Percentiles rank a stretch among this genome's conserved stretches.
Evolutionary conservation across 2,329 filamentous ascomycete species (phyloP).

Genomic region (Trichoderma simmonsii): DNA sequence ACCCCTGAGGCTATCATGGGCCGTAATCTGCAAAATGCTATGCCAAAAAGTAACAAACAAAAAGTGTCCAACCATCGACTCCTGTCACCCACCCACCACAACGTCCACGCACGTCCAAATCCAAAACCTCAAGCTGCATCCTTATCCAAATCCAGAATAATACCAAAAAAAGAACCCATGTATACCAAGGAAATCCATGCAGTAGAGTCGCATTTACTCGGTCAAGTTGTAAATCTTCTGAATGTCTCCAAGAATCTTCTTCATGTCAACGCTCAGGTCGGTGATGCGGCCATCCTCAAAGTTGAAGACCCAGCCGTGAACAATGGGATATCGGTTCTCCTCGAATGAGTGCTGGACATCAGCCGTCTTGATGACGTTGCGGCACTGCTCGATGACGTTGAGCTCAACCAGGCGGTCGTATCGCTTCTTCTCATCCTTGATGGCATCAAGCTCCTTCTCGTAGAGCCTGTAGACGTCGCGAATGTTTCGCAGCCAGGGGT

Average conservation of each 20-base stretch:
- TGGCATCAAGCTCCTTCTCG: constrained; percentile 65
- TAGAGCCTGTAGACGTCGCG: constrained; percentile 71
- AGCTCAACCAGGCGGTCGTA: constrained; percentile 75
- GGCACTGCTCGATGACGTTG: constrained; percentile 76
- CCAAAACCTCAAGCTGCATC: neutral
- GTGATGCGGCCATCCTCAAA: constrained; percentile 65
- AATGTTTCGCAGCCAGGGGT: constrained; percentile 73
- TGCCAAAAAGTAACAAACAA: neutral
- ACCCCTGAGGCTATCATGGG: neutral
- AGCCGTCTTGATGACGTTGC: constrained; percentile 75
- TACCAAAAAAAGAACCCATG: neutral
- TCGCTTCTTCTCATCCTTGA: constrained; percentile 56
- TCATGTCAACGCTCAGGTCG: constrained; percentile 61
- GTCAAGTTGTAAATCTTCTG: constrained; percentile 64
- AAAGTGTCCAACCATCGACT: neutral
- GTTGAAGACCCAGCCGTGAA: constrained; percentile 72
- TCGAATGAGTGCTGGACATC: constrained; percentile 71
- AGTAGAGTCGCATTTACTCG: constrained; percentile 27
- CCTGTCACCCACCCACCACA: neutral
- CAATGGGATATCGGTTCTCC: constrained; percentile 62
- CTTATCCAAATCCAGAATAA: neutral
- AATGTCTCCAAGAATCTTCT: constrained; percentile 52
- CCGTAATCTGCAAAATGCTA: neutral
- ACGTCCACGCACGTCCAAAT: neutral
- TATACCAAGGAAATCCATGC: neutral